phyloP scores from a whole-genome alignment of 768 basidiomycete species.

The Lentinula boryana region DNA sequence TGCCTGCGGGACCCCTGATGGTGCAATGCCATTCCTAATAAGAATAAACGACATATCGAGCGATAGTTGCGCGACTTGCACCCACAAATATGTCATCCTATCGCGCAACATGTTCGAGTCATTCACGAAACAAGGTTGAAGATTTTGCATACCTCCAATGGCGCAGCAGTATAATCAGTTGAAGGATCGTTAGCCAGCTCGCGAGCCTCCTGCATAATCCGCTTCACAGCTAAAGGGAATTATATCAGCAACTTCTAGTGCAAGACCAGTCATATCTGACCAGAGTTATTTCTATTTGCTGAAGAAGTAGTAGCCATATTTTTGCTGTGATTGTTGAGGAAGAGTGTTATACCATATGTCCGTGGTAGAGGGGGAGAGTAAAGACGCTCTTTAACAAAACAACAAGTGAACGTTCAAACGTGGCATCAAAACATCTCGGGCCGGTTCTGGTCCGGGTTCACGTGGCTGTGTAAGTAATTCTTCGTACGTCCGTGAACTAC shows the following conservation, averaged over 20 bases:
- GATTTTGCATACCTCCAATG: slow-evolving; percentile 55
- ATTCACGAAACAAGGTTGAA: not conserved
- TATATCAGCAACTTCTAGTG: not conserved
- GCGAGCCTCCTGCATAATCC: slow-evolving; percentile 93
- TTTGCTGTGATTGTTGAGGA: not conserved
- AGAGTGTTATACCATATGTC: not conserved
- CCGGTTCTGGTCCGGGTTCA: not conserved
- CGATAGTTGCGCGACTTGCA: slow-evolving; percentile 9
- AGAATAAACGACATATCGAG: slow-evolving; percentile 13
- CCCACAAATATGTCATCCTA: slow-evolving; percentile 88
- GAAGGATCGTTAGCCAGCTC: slow-evolving; percentile 83
- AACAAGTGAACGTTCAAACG: not conserved
- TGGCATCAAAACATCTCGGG: not conserved
- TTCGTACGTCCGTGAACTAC: not conserved
- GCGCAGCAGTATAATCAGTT: slow-evolving; percentile 82
- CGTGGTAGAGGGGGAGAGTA: not conserved
- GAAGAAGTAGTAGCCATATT: slow-evolving; percentile 25
- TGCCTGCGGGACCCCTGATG: slow-evolving; percentile 80
- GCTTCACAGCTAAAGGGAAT: slow-evolving; percentile 68
- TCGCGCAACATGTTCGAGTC: not conserved
- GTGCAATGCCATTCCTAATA: slow-evolving; percentile 91
- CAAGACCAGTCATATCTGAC: slow-evolving; percentile 30
- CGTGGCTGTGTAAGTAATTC: not conserved
- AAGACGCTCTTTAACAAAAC: no score
- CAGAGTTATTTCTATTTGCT: slow-evolving; percentile 90